Evolutionary conservation across 1,284 basidiomycete genomes (phyloP).

Genomic region (Schizophyllum amplum): DNA sequence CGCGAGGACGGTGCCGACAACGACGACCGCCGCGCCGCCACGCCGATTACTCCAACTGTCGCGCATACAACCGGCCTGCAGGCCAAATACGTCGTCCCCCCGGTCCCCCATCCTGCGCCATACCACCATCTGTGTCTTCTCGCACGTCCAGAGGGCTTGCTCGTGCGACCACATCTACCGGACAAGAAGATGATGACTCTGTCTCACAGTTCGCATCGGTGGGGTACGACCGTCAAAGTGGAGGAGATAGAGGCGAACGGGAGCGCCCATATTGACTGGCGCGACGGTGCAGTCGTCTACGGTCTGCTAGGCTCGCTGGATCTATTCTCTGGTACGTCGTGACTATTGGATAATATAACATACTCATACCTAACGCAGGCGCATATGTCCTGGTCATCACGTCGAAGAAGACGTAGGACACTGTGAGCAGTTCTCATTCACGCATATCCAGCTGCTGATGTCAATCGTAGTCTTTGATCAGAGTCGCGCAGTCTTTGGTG

Average conservation of each 20-base stretch:
- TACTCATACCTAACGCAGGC: slow-evolving; percentile 29
- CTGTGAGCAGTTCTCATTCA: slow-evolving; percentile 32
- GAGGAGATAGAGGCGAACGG: slow-evolving; percentile 39
- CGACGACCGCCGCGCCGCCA: background rate
- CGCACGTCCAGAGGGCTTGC: slow-evolving; percentile 48
- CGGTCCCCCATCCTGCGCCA: slow-evolving; percentile 65
- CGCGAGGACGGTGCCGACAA: background rate
- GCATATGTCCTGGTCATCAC: slow-evolving; percentile 68
- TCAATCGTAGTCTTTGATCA: slow-evolving; percentile 48
- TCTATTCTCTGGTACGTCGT: slow-evolving; percentile 52
- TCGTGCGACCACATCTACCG: slow-evolving; percentile 49
- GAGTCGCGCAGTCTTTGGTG: slow-evolving; percentile 49
- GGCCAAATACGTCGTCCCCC: slow-evolving; percentile 54
- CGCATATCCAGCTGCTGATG: slow-evolving; percentile 8
- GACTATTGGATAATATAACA: slow-evolving; percentile 6
- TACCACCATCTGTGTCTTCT: slow-evolving; percentile 57
- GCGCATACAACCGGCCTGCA: slow-evolving; percentile 26
- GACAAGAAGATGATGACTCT: slow-evolving; percentile 20
- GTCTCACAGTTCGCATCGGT: slow-evolving; percentile 47
- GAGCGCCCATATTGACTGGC: slow-evolving; percentile 38
- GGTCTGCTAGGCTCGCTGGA: slow-evolving; percentile 67
- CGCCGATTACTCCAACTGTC: background rate
- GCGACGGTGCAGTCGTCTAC: slow-evolving; percentile 49
- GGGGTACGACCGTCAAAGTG: slow-evolving; percentile 52
- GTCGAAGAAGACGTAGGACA: slow-evolving; percentile 49